phyloP scores from a whole-genome alignment of 257 asterid genomes.

The Knoxia roxburghii region DNA sequence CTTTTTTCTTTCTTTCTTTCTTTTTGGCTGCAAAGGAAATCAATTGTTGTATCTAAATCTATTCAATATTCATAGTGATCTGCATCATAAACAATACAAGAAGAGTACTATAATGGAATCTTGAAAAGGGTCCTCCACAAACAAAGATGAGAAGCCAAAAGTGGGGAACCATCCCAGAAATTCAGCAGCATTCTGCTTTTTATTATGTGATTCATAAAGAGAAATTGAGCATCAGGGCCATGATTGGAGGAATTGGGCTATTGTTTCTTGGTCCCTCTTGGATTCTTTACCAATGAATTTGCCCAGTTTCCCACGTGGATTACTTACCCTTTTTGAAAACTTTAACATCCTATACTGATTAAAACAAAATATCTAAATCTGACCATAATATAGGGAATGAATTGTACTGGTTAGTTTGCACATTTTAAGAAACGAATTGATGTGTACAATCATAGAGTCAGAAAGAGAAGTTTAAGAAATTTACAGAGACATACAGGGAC shows the following conservation, averaged over 20 bases:
- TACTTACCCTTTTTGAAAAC: background rate
- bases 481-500: background rate
- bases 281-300: conserved; percentile 10
- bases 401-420: too few relatives aligned
- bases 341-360: background rate
- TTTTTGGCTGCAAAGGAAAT: background rate
- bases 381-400: too few relatives aligned
- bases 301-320: conserved; percentile 1
- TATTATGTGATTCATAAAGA: background rate
- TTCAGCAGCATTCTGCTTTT: conserved; percentile 21
- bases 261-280: conserved; percentile 14
- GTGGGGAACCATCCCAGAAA: conserved; percentile 38
- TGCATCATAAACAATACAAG: background rate
- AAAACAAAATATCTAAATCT: too few relatives aligned
- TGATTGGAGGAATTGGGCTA: conserved; percentile 20
- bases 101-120: conserved; percentile 22
- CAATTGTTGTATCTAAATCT: too few relatives aligned
- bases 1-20: background rate
- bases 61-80: background rate
- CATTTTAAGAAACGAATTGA: too few relatives aligned
- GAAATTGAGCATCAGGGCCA: conserved; percentile 13
- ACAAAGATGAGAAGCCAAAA: conserved; percentile 26
- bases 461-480: too few relatives aligned
- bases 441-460: too few relatives aligned
- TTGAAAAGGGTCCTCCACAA: conserved; percentile 37